phyloP scores from a whole-genome alignment of 257 asterid genomes.

The Solanum ahanhuiri region DNA sequence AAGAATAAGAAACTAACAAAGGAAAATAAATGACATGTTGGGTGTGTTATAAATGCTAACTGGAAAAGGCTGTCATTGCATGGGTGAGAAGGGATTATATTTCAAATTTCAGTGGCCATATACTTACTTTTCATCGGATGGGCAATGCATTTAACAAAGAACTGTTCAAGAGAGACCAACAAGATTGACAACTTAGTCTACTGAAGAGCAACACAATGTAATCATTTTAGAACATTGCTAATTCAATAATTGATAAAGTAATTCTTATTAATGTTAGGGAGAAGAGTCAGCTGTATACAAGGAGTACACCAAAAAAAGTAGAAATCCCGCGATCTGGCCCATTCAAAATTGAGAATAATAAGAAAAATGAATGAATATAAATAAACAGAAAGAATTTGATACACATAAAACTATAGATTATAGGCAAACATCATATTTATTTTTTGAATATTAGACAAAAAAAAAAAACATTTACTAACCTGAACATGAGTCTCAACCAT shows the following conservation, averaged over 20 bases:
- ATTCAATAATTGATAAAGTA: neutral
- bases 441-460: neutral
- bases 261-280: neutral
- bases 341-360: neutral
- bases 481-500: conserved; percentile 49
- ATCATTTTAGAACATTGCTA: neutral
- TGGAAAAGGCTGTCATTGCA: neutral
- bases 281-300: neutral
- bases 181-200: neutral
- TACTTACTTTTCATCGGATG: neutral
- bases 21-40: neutral
- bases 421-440: neutral
- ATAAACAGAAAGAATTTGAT: neutral
- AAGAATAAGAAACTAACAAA: neutral
- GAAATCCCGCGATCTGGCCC: neutral
- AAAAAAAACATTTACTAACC: conserved; percentile 24
- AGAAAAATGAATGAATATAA: neutral
- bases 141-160: neutral
- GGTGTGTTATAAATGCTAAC: neutral
- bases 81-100: neutral
- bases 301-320: neutral
- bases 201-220: neutral
- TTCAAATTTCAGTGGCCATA: neutral
- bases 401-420: neutral
- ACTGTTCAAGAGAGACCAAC: neutral